Percentiles rank a stretch among this genome's conserved stretches.
phyloP scores from a whole-genome alignment of 768 basidiomycete genomes.

The Mrakia hoshinonis region DNA sequence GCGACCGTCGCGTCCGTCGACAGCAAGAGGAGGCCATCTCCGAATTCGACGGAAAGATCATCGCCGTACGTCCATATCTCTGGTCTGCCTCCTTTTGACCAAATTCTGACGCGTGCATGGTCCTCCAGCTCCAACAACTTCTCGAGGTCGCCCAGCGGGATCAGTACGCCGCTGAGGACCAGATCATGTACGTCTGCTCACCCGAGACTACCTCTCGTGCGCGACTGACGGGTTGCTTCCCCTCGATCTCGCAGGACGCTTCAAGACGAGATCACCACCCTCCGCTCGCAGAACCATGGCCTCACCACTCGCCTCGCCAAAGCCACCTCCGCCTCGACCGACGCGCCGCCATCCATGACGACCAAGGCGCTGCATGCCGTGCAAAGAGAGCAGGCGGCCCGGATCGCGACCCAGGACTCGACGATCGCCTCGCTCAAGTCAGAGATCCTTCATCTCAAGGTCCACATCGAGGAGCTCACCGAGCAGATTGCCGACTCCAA shows the following conservation, averaged over 20 bases:
- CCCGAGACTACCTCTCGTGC: not conserved
- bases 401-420: not conserved
- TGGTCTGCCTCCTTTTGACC: not conserved
- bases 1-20: not conserved
- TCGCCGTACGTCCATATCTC: not conserved
- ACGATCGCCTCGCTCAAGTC: not conserved
- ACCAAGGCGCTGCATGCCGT: not conserved
- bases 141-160: not conserved
- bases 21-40: conserved; percentile 1
- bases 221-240: not conserved
- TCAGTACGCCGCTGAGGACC: not conserved
- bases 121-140: not conserved
- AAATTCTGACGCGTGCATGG: not conserved
- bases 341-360: not conserved
- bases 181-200: not conserved
- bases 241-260: not conserved
- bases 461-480: conserved; percentile 7
- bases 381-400: not conserved
- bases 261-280: conserved; percentile 7
- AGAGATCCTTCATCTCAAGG: not conserved
- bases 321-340: not conserved
- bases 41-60: conserved; percentile 5
- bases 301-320: conserved; percentile 6
- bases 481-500: not conserved
- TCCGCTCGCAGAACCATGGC: not conserved